Percentiles rank a stretch among this genome's conserved stretches.
Conservation (phyloP, 768 basidiomycete species). For the Tricholoma hemisulphureum region DNA sequence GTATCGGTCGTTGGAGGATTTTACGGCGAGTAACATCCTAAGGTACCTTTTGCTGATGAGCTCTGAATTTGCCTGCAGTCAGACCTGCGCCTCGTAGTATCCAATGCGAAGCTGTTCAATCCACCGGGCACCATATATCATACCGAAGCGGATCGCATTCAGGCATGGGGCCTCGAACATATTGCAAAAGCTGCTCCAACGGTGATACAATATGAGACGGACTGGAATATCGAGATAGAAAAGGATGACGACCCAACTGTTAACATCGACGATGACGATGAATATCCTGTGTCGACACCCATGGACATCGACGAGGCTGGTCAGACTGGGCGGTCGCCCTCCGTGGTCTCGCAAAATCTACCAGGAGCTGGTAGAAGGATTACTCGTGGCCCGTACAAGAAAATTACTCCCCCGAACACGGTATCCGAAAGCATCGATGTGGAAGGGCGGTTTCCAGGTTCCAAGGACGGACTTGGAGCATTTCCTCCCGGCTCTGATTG, state of each 20-base stretch:
- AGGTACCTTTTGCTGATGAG: slow-evolving; percentile 2
- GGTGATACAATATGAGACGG: slow-evolving; percentile 79
- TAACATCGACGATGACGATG: slow-evolving; percentile 38
- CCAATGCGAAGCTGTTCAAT: slow-evolving; percentile 76
- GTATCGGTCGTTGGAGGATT: slow-evolving; percentile 80
- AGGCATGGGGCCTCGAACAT: slow-evolving; percentile 69
- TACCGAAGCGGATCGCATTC: slow-evolving; percentile 70
- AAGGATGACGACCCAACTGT: slow-evolving; percentile 53
- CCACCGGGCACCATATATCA: slow-evolving; percentile 72
- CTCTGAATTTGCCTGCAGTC: slow-evolving; percentile 35
- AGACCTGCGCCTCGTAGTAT: slow-evolving; percentile 70
- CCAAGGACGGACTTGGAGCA: slow-evolving; percentile 69
- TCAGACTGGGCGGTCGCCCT: slow-evolving; percentile 42
- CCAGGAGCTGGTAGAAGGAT: slow-evolving; percentile 41
- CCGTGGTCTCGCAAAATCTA: slow-evolving; percentile 42
- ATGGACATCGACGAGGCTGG: slow-evolving; percentile 47
- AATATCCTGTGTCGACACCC: slow-evolving; percentile 34
- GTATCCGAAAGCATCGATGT: slow-evolving; percentile 55
- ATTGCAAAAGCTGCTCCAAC: slow-evolving; percentile 67
- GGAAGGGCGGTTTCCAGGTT: slow-evolving; percentile 73
- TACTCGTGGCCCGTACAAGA: slow-evolving; percentile 56
- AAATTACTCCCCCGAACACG: slow-evolving; percentile 23
- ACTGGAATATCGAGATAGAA: slow-evolving; percentile 82
- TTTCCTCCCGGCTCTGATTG: slow-evolving; percentile 71
- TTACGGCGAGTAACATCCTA: slow-evolving; percentile 52